phyloP scores from a whole-genome alignment of 2,329 filamentous ascomycete genomes.

The Cladophialophora carrionii region DNA sequence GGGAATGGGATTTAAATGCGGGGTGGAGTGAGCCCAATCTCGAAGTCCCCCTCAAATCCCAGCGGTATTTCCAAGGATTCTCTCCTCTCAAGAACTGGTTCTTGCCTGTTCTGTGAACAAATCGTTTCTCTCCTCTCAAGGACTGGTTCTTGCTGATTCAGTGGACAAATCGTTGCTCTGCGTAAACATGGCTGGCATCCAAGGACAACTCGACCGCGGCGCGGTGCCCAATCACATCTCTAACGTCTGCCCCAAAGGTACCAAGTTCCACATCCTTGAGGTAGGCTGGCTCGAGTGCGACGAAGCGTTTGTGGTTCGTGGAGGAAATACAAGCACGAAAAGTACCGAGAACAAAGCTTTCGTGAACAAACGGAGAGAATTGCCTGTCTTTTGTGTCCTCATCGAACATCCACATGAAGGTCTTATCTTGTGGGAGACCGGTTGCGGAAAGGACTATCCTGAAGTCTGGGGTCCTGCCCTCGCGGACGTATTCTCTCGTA shows the following conservation, averaged over 20 bases:
- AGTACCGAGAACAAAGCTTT: conserved; percentile 35
- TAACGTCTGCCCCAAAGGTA: conserved; percentile 38
- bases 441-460: conserved; percentile 38
- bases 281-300: conserved; percentile 38
- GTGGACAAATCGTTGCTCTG: not conserved
- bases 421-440: conserved; percentile 38
- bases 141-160: conserved; percentile 1
- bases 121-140: not conserved
- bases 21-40: conserved; percentile 6
- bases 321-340: conserved; percentile 35
- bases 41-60: conserved; percentile 19
- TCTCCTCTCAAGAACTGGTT: not conserved
- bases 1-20: conserved; percentile 8
- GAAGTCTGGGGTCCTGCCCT: conserved; percentile 36
- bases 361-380: conserved; percentile 79
- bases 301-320: conserved; percentile 36
- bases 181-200: conserved; percentile 32
- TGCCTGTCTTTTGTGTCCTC: conserved; percentile 66
- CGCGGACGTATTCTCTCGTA: conserved; percentile 34
- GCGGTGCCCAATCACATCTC: conserved; percentile 36
- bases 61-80: not conserved
- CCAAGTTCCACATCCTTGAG: conserved; percentile 37
- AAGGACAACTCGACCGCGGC: conserved; percentile 36
- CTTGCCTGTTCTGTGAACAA: not conserved
- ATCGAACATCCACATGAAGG: conserved; percentile 38